Evolutionary conservation across 148 eudicot species (phyloP).

Genomic region (Silene conica): DNA sequence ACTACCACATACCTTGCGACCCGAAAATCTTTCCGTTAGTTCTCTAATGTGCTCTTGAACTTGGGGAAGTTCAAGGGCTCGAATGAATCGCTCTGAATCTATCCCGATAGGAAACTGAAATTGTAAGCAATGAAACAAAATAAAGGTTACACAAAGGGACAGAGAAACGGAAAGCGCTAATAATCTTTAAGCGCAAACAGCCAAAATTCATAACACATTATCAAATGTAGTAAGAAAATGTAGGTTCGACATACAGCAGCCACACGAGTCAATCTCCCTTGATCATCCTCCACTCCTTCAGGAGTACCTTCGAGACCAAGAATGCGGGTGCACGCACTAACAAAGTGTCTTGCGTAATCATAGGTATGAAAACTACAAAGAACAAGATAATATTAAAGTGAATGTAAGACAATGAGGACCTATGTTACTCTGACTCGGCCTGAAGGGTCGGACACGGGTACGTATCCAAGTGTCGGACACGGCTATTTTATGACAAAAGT

Average conservation of each 20-base stretch:
- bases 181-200: neutral
- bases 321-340: constrained; percentile 98
- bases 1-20: constrained; percentile 64
- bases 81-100: constrained; percentile 86
- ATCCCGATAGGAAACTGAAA: constrained; percentile 95
- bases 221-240: constrained; percentile 1
- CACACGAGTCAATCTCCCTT: constrained; percentile 92
- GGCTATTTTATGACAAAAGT: no score
- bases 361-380: constrained; percentile 85
- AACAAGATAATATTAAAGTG: constrained; percentile 5
- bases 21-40: constrained; percentile 80
- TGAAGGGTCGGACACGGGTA: no score
- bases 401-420: no score
- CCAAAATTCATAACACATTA: neutral
- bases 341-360: constrained; percentile 97
- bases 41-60: constrained; percentile 83
- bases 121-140: constrained; percentile 12
- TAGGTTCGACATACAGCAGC: constrained; percentile 65
- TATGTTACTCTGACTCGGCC: no score
- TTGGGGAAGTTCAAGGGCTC: constrained; percentile 65
- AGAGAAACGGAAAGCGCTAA: constrained; percentile 2
- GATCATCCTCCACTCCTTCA: constrained; percentile 94
- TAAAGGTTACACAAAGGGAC: constrained; percentile 10
- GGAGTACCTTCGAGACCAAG: constrained; percentile 99
- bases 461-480: no score